phyloP scores from a whole-genome alignment of 2,329 filamentous ascomycete species.

The Microascus cirrosus region DNA sequence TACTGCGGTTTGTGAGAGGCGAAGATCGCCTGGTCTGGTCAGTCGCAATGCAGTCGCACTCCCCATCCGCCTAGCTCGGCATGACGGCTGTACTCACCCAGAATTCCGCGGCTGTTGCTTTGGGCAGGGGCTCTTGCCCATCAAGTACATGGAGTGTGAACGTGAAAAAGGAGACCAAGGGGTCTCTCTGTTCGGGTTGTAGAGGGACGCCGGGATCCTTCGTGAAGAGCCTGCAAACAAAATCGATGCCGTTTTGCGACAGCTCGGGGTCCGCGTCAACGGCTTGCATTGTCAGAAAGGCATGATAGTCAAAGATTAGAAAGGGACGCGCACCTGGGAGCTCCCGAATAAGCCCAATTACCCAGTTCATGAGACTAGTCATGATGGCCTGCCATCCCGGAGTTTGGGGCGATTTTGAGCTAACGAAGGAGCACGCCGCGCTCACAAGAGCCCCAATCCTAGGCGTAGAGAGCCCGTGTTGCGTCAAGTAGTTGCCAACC shows the following conservation, averaged over 20 bases:
- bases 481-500: constrained; percentile 56
- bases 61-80: not conserved
- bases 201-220: constrained; percentile 53
- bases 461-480: constrained; percentile 47
- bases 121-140: constrained; percentile 63
- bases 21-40: constrained; percentile 35
- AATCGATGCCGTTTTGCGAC: constrained; percentile 62
- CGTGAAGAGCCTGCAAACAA: constrained; percentile 52
- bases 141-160: constrained; percentile 62
- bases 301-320: not conserved
- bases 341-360: constrained; percentile 48
- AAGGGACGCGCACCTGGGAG: constrained; percentile 38
- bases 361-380: constrained; percentile 46
- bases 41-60: not conserved
- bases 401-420: constrained; percentile 28
- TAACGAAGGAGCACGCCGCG: constrained; percentile 60
- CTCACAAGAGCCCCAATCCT: constrained; percentile 59
- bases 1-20: constrained; percentile 31
- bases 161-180: constrained; percentile 56
- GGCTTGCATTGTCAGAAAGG: constrained; percentile 20
- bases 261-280: constrained; percentile 64
- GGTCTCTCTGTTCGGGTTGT: constrained; percentile 38
- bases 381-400: constrained; percentile 23
- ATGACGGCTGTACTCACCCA: constrained; percentile 43
- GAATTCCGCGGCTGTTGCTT: constrained; percentile 61